Base-by-base conservation (phyloP, 495 filamentous ascomycete genomes). In the Pyrenula aspistea region DNA sequence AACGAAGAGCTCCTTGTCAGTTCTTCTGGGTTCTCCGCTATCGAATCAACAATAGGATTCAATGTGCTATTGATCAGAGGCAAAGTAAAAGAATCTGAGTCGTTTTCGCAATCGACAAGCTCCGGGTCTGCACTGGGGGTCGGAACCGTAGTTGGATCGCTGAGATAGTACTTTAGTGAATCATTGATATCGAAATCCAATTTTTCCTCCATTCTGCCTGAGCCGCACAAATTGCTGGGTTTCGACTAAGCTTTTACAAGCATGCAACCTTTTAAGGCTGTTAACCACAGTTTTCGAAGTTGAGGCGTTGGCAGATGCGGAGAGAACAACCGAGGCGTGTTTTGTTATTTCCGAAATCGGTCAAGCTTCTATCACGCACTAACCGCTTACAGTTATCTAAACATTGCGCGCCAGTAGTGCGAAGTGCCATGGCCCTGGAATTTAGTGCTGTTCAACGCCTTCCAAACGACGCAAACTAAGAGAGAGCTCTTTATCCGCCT, bases 171-270 rank as follows among this genome's bases (percentile, higher is more conserved):
- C 76, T 95, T 96, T 70, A 97, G 84, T 59, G 90, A 86, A 65
- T 93, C 84, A 71, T 96, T 96, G 69, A 99, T 87, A 68, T 97
- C 89, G 71, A 97, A 99, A 58, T 83, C 81, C 62, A 88, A 75
- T 58, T 75, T 73, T 54, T 80, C 76, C 66, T 88, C 89, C 91
- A 95, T 95, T 62, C 61, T 59, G 55, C 60, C 55, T 42, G 4
- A n/a, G n/a, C n/a, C n/a, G n/a, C n/a, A n/a, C n/a, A n/a, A n/a
- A n/a, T n/a, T n/a, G n/a, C n/a, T n/a, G n/a, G n/a, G n/a, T n/a
- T n/a, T n/a, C n/a, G n/a, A n/a, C n/a, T n/a, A n/a, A n/a, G n/a
- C n/a, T n/a, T n/a, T n/a, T n/a, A n/a, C n/a, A n/a, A n/a, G n/a
- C n/a, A n/a, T n/a, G n/a, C n/a, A n/a, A n/a, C n/a, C n/a, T n/a